Percentiles rank a stretch among this genome's conserved stretches.
phyloP scores from a whole-genome alignment of 129 eudicot species.

The Saussurea involucrata region DNA sequence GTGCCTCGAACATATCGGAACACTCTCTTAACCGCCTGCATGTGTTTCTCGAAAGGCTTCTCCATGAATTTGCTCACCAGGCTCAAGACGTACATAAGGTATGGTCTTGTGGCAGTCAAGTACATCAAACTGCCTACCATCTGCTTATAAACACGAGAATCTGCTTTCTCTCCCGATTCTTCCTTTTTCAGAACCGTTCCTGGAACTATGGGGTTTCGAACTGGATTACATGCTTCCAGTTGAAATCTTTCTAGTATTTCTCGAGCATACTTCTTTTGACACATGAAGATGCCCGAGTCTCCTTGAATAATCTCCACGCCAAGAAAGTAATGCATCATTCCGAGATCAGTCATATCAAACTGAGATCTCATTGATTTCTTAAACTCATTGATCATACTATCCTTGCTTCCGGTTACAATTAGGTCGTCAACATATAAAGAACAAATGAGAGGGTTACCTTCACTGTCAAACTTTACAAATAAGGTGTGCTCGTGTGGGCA shows the following conservation, averaged over 20 bases:
- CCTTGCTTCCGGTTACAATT: background rate
- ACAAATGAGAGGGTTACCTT: background rate
- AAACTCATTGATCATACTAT: background rate
- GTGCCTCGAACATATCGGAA: slow-evolving; percentile 11
- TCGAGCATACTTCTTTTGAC: slow-evolving; percentile 9
- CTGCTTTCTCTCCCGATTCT: background rate
- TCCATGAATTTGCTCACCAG: background rate
- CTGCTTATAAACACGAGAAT: background rate
- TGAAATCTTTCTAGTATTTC: background rate
- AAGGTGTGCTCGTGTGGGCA: slow-evolving; percentile 9
- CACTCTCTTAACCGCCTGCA: background rate
- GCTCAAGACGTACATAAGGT: background rate
- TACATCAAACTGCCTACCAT: background rate
- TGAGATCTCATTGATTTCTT: background rate
- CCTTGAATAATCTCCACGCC: background rate
- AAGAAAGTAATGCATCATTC: background rate
- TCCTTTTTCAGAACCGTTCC: background rate
- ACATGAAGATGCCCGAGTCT: background rate
- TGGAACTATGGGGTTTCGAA: background rate
- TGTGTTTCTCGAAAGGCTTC: background rate
- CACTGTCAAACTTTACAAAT: background rate
- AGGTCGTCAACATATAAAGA: slow-evolving; percentile 17
- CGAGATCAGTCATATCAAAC: background rate
- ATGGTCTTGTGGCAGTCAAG: background rate
- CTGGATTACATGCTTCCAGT: background rate